A percentile compares a stretch with the other conserved stretches of the same genome.
Evolutionary conservation across 2,329 filamentous ascomycete genomes (phyloP).

Genomic region (Penicillium sp.): DNA sequence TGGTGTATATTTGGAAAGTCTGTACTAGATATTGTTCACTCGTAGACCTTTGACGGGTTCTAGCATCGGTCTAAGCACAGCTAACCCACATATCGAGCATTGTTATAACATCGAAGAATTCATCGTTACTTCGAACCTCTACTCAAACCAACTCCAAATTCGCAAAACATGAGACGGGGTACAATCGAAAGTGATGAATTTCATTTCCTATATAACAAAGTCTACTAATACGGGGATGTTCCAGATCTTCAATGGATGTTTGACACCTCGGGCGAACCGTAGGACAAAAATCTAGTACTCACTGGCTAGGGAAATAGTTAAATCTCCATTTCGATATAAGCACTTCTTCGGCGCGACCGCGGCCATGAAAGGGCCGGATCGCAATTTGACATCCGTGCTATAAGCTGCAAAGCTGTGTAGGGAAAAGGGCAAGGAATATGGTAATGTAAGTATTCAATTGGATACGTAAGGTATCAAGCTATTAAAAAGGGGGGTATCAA

Average conservation of each 20-base stretch:
- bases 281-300: constrained; percentile 47
- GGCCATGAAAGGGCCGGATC: constrained; percentile 80
- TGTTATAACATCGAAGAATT: too few relatives aligned
- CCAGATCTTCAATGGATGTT: constrained; percentile 47
- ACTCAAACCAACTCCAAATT: not conserved
- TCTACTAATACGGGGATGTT: constrained; percentile 27
- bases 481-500: not conserved
- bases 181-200: too few relatives aligned
- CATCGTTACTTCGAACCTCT: not conserved
- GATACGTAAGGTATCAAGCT: not conserved
- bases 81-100: not conserved
- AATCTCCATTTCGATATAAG: constrained; percentile 61
- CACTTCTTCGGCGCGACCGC: constrained; percentile 99
- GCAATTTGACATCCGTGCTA: constrained; percentile 99
- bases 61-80: not conserved
- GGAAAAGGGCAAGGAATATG: not conserved
- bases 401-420: constrained; percentile 46
- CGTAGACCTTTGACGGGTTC: not conserved
- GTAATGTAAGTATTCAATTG: constrained; percentile 6
- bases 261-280: constrained; percentile 36
- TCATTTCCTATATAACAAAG: not conserved
- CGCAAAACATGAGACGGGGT: too few relatives aligned
- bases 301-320: constrained; percentile 29
- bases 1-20: too few relatives aligned
- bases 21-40: not conserved